Percentiles rank a stretch among this genome's conserved stretches.
Evolutionary conservation across 805 yeast species (phyloP).

Genomic region (Lipomyces starkeyi): DNA sequence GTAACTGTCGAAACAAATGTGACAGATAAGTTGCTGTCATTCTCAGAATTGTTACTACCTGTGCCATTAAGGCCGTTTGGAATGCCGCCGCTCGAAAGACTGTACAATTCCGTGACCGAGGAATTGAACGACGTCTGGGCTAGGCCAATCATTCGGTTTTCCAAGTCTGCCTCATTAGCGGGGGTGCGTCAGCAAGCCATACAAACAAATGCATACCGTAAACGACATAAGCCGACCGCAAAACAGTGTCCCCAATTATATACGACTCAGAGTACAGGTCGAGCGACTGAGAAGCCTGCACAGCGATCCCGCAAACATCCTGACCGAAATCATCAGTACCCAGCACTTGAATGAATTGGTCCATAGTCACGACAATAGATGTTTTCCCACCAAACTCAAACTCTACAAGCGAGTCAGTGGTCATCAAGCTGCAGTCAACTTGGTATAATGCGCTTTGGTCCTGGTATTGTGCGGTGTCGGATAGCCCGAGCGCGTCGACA

Average conservation of each 20-base stretch:
- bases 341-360: neutral
- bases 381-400: conserved; percentile 59
- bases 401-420: conserved; percentile 42
- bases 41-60: neutral
- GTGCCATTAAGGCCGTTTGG: conserved; percentile 8
- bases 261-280: conserved; percentile 6
- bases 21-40: neutral
- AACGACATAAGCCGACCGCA: conserved; percentile 59
- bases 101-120: conserved; percentile 35
- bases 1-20: too few relatives aligned
- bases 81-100: conserved; percentile 19
- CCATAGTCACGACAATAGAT: conserved; percentile 52
- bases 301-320: conserved; percentile 37
- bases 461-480: conserved; percentile 46
- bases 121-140: conserved; percentile 52
- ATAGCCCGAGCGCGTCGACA: conserved; percentile 47
- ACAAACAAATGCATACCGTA: conserved; percentile 53
- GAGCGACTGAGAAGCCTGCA: conserved; percentile 39
- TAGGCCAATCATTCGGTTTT: conserved; percentile 58
- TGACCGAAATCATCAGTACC: conserved; percentile 35
- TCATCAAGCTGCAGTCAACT: conserved; percentile 45
- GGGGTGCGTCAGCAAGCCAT: conserved; percentile 27
- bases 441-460: conserved; percentile 50
- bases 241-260: conserved; percentile 60
- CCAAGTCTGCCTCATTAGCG: conserved; percentile 46